These are phyloP conservation scores for Pachyrhizus erosus DNA, from an alignment of 306 rosid genomes.

Conservation along the genomic window DNA sequence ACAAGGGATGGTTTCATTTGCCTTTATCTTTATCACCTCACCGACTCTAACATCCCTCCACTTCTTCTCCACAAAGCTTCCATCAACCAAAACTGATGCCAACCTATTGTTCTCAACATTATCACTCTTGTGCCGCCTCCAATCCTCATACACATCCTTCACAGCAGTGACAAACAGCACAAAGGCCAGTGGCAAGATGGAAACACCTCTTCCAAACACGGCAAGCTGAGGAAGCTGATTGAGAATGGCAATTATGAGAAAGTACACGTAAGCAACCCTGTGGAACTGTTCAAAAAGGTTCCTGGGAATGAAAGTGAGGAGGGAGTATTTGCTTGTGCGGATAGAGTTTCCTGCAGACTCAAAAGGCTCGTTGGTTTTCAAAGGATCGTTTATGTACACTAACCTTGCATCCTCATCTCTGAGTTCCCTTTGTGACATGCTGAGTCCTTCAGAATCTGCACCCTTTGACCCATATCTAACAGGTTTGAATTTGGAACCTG, in stretches of 20 bases:
- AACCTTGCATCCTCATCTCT: constrained; percentile 83
- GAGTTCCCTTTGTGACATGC: constrained; percentile 79
- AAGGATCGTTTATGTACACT: constrained; percentile 65
- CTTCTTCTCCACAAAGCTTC: constrained; percentile 43
- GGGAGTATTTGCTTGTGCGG: constrained; percentile 67
- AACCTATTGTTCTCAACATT: constrained; percentile 81
- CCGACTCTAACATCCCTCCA: constrained; percentile 84
- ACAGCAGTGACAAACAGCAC: constrained; percentile 83
- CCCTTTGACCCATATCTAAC: constrained; percentile 70
- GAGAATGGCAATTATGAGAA: constrained; percentile 84
- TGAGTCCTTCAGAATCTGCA: constrained; percentile 72
- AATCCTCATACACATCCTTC: constrained; percentile 90
- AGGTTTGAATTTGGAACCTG: constrained; percentile 51
- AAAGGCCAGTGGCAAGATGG: constrained; percentile 82
- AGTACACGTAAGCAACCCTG: constrained; percentile 91
- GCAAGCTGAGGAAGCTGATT: constrained; percentile 98
- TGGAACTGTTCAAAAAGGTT: constrained; percentile 94
- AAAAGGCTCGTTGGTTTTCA: constrained; percentile 66
- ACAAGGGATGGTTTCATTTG: constrained; percentile 85
- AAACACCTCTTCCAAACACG: constrained; percentile 83
- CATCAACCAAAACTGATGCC: constrained; percentile 65
- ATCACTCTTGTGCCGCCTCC: constrained; percentile 85
- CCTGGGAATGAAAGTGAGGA: constrained; percentile 78
- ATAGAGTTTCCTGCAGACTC: constrained; percentile 69
- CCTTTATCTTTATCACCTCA: constrained; percentile 70